Base-by-base conservation (phyloP, 306 rosid species). In the Aeschynomene evenia region DNA sequence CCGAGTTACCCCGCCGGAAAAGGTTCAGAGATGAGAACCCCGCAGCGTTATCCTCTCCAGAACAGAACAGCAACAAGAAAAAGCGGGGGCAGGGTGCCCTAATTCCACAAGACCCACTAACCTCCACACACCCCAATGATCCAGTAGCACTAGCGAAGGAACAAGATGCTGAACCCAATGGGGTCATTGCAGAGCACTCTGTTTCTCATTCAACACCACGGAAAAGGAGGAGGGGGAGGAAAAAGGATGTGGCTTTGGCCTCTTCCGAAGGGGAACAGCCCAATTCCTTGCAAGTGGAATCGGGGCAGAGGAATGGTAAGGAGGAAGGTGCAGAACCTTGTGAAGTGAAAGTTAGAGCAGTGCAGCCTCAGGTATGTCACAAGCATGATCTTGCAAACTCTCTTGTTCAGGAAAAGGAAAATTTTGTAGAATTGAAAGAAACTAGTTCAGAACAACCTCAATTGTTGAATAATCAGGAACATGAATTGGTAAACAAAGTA, bases 141-240 rank as follows among this genome's bases (percentile, higher is more conserved):
- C 29, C n/a, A 46, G 21, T 0, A 20, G 1, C 57, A 26, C 66
- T 33, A 18, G 59, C 9, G 15, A 84, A 72, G 40, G 14, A 4
- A 15, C 16, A 16, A 31, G 49, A 42, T 23, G 22, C 22, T 29
- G 63, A 12, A 57, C 51, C 57, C 1, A 45, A 12, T 19, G 66
- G 29, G 24, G 52, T 7, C 28, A 22, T 13, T 28, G 24, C 14
- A 29, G 43, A 31, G 7, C 9, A 75, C 77, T 78, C 75, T 28
- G 40, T 63, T 39, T 80, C 80, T 16, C 86, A 82, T 46, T 80
- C 83, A 24, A 72, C 75, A 10, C 59, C 85, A 57, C 40, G 71
- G 77, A 79, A 56, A 80, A 88, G 52, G 78, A 81, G 61, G 70
- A 22, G 10, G 48, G 14, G 8, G 39, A 79, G 15, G 64, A 58